Base-by-base conservation (phyloP, 202 grass and related monocot species). In the Saccharum hybrid region DNA sequence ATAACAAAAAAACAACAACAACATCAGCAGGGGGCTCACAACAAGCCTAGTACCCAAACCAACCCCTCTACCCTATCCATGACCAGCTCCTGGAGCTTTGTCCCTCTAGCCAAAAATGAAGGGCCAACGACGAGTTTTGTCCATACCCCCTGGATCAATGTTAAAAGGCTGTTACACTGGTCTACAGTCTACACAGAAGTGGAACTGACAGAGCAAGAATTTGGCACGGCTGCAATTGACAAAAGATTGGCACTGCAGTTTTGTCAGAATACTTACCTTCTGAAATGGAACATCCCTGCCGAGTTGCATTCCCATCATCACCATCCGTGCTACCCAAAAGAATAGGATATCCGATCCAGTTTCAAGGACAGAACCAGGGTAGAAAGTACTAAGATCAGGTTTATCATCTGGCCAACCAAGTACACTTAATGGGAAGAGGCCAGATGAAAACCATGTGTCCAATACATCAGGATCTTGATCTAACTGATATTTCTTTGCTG, bases 291-390 rank as follows among this genome's bases (percentile, higher is more conserved):
- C 78, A 76, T 95, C 87, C 10, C 92, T 92, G 39, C 90, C 85
- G 64, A 98, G 92, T 91, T 92, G 79, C 87, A 98, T 91, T 68
- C 90, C 96, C 68, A 98, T 77, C 96, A 98, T 95, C 51, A 98
- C 96, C 96, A 98, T 98, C 42, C 90, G 86, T 67, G 96, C 96
- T 38, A 98, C 96, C 96, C 93, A 95, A 84, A 94, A 98, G 61
- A 98, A 98, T 60, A 95, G 70, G 74, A 95, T 98, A 82, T 95
- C 93, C 28, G 87, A 84, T 68, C 96, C 93, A 48, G 93, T 98
- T 87, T 98, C 96, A 68, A 98, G 88, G 19, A 98, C 87, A 2
- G 96, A 92, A 83, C 87, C 83, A 82, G 96, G 96, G 82, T 98
- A 98, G 45, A 98, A 98, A 66, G 81, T 79, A 61, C 72, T 75